Evolutionary conservation across 768 basidiomycete genomes (phyloP).

Genomic region (Suillus subaureus): DNA sequence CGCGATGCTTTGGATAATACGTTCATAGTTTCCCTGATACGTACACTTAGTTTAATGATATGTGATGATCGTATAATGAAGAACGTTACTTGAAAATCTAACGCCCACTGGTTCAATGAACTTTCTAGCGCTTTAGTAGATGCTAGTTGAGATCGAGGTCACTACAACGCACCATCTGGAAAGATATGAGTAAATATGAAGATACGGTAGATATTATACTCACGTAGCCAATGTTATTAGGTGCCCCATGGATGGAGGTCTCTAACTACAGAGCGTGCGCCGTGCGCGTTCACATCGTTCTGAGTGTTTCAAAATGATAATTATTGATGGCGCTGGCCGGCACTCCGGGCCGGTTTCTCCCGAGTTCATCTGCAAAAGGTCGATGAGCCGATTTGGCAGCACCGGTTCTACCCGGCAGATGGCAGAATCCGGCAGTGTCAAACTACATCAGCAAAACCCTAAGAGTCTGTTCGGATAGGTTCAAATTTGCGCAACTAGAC

Average conservation of each 20-base stretch:
- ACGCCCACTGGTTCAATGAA: constrained; percentile 95
- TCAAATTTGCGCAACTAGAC: no score
- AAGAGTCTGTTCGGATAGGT: no score
- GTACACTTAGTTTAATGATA: not conserved
- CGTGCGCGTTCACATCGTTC: not conserved
- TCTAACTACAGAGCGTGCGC: not conserved
- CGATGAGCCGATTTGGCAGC: no score
- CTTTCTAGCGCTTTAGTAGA: constrained; percentile 40
- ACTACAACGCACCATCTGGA: constrained; percentile 27
- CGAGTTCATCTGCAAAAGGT: no score
- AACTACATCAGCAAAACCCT: no score
- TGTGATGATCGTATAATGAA: not conserved
- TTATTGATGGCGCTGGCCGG: not conserved
- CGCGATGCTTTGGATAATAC: constrained; percentile 85
- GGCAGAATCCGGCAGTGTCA: no score
- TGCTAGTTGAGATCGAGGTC: not conserved
- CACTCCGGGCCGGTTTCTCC: not conserved
- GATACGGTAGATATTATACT: constrained; percentile 26
- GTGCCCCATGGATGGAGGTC: constrained; percentile 62
- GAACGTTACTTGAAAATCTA: constrained; percentile 81
- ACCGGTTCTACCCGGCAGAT: no score
- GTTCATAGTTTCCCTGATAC: constrained; percentile 84
- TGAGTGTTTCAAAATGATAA: no score
- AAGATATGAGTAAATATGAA: constrained; percentile 5
- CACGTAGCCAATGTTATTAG: constrained; percentile 89